A percentile compares a stretch with the other conserved stretches of the same genome.
Conservation (phyloP, 106 monocot genomes). For the Dioscorea alata region DNA sequence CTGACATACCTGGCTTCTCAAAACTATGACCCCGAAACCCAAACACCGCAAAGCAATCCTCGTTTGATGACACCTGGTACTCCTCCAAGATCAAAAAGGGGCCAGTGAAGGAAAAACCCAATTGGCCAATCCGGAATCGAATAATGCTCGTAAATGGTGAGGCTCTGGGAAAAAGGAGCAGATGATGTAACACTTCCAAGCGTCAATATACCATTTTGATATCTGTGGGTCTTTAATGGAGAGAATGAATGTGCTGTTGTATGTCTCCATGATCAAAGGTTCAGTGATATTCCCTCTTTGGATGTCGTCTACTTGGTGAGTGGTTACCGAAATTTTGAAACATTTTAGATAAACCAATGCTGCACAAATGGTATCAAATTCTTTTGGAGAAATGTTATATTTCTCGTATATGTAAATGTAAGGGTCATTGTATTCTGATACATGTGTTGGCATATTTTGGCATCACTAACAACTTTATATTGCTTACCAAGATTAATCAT, state of each 20-base stretch:
- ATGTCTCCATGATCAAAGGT: neutral
- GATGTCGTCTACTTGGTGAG: neutral
- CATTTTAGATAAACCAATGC: neutral
- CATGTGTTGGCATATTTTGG: no score
- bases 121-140: neutral
- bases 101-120: neutral
- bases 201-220: no score
- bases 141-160: neutral
- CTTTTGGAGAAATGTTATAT: no score
- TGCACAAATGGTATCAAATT: neutral
- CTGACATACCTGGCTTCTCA: slow-evolving; percentile 35
- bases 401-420: no score
- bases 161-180: no score
- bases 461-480: no score
- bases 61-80: neutral
- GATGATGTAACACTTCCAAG: neutral
- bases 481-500: no score
- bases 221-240: no score
- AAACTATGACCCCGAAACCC: slow-evolving; percentile 8
- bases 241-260: neutral
- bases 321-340: neutral
- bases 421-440: no score
- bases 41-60: neutral
- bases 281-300: neutral
- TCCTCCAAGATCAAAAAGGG: neutral